These are phyloP conservation scores for Trichomonas tenax DNA, from an alignment of 208 protist genomes.

Conservation along the genomic window DNA sequence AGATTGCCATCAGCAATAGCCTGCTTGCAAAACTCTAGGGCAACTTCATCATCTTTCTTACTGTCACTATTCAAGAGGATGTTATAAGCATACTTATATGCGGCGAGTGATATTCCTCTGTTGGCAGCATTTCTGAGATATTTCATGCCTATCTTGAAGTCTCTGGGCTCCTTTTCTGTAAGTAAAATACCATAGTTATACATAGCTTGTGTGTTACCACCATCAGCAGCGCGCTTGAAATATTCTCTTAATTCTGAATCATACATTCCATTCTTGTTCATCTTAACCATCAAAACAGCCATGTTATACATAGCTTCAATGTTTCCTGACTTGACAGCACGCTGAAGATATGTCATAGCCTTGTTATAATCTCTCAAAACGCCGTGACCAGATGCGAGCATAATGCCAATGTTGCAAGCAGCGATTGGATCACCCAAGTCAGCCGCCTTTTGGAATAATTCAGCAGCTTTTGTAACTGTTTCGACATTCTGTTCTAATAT, in stretches of 20 bases:
- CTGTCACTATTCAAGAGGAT: not conserved
- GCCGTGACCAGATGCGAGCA: not conserved
- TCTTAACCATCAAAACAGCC: not conserved
- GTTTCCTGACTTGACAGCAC: not conserved
- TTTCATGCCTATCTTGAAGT: not conserved
- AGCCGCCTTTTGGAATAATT: not conserved
- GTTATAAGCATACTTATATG: not conserved
- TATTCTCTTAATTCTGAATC: not conserved
- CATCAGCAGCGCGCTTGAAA: not conserved
- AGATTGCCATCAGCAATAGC: not conserved
- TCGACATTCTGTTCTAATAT: not conserved
- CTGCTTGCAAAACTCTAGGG: not conserved
- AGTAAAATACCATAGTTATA: not conserved
- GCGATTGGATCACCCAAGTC: not conserved
- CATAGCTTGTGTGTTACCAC: not conserved
- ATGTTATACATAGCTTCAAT: not conserved
- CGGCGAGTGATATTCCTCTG: not conserved
- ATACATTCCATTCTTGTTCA: not conserved
- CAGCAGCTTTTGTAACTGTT: not conserved
- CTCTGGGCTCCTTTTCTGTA: not conserved
- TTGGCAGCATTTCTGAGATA: not conserved
- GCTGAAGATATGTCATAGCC: not conserved
- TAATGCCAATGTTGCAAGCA: not conserved
- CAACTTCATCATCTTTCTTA: not conserved
- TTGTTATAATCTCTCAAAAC: not conserved